Evolutionary conservation across 2,329 filamentous ascomycete species (phyloP), one percentile per base, ranked within the genome.

Genomic region (Lachnellula hyalina): DNA sequence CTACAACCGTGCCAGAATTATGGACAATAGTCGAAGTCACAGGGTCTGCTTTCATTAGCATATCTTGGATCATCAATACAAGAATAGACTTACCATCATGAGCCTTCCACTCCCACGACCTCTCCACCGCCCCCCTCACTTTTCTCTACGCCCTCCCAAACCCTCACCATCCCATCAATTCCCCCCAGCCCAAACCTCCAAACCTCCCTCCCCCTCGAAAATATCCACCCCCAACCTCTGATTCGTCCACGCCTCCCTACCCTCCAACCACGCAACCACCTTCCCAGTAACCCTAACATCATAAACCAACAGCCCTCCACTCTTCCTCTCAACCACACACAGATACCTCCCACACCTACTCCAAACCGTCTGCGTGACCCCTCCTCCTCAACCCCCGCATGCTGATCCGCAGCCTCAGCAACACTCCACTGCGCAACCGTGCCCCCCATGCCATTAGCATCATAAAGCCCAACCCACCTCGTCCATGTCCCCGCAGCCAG

Each of bases 401-500:
- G 68, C 57, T 76, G 71, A 62, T 78, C 81, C 52, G 81, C 78
- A 25, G 80, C 79, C 11, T 73, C 74, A 40, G 77, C 75, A 53
- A 90, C 72, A 52, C 74, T 73, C 83, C 83, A 86, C 35, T 80
- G 81, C 2, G 82, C 78, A 8, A 81, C 75, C 32, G 78, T 79
- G 14, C 75, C 71, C 49, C 80, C 78, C 1, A 77, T 70, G 2
- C 81, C 77, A 9, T 73, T 69, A n/a, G 83, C 70, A 65, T 86
- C 83, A 66, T 86, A 86, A 5, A 86, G 68, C 0, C 82, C 82
- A 52, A 86, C 68, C 75, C 79, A 83, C 1, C 83, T 74, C 0
- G 80, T 85, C 79, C 83, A 83, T 0, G 83, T 86, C 8, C 83
- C 84, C 0, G 83, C 83, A 0, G 82, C 83, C 35, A 85, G 59